phyloP scores from a whole-genome alignment of 2,329 filamentous ascomycete genomes.

The Capronia americana region DNA sequence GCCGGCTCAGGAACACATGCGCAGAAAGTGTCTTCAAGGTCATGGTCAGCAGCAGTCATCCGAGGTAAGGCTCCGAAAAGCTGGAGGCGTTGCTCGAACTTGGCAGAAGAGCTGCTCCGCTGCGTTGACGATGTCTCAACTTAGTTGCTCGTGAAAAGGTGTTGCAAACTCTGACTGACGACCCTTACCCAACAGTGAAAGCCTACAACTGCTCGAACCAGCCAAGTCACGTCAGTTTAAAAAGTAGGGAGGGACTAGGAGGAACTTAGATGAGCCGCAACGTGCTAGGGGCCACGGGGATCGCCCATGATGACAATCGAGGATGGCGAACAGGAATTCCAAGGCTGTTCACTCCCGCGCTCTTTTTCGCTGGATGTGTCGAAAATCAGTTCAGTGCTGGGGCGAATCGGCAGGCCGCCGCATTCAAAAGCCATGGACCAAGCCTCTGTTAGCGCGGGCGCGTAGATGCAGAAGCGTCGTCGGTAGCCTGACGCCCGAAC shows the following conservation, averaged over 20 bases:
- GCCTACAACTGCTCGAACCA: neutral
- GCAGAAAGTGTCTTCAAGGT: neutral
- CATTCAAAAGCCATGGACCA: neutral
- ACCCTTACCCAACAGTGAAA: constrained; percentile 2
- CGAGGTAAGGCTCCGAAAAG: neutral
- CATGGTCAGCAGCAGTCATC: neutral
- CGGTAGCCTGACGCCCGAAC: constrained; percentile 2
- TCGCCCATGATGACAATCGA: neutral
- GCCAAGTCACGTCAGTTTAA: neutral
- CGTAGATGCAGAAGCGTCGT: constrained; percentile 26
- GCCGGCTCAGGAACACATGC: constrained; percentile 13
- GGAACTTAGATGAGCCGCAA: neutral
- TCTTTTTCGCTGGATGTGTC: constrained; percentile 24
- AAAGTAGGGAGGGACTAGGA: neutral
- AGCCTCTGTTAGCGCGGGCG: constrained; percentile 25
- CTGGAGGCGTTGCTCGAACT: neutral
- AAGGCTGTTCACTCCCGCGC: neutral
- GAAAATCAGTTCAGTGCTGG: constrained; percentile 12
- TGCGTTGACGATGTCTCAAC: constrained; percentile 1
- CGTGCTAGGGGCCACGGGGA: neutral
- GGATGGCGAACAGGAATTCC: neutral
- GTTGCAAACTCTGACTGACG: neutral
- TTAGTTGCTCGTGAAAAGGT: neutral
- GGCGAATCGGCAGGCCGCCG: neutral
- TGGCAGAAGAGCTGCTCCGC: neutral